A percentile compares a stretch with the other conserved stretches of the same genome.
These are phyloP conservation scores for Exserohilum rostratum DNA, from an alignment of 2,329 filamentous ascomycete genomes.

Conservation along the genomic window DNA sequence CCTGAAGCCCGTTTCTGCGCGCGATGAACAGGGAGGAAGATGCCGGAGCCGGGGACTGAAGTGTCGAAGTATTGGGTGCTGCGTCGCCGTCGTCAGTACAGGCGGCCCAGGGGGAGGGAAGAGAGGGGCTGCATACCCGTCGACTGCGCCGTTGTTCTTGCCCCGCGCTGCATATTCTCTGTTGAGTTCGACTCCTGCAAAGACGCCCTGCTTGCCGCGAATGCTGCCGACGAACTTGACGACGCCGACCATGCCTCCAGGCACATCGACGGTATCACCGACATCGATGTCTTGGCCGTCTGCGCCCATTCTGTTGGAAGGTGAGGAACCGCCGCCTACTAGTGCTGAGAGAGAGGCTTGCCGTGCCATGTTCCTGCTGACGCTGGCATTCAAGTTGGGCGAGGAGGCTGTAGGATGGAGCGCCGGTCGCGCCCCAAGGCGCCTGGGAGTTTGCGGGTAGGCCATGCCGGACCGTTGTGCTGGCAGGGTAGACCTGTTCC, in stretches of 20 bases:
- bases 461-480: conserved; percentile 40
- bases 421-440: conserved; percentile 48
- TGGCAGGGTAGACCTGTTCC: conserved; percentile 19
- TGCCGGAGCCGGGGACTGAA: conserved; percentile 78
- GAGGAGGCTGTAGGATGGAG: conserved; percentile 51
- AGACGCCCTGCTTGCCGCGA: conserved; percentile 85
- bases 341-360: conserved; percentile 76
- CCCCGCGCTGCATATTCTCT: conserved; percentile 80
- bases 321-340: conserved; percentile 57
- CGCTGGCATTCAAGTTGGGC: conserved; percentile 49
- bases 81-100: conserved; percentile 18
- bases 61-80: conserved; percentile 80
- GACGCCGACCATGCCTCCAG: conserved; percentile 87
- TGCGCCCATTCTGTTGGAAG: conserved; percentile 52
- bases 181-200: conserved; percentile 89
- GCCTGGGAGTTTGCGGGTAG: conserved; percentile 50
- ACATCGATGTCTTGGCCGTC: conserved; percentile 66
- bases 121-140: conserved; percentile 69
- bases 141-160: conserved; percentile 96
- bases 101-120: not conserved
- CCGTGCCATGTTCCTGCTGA: conserved; percentile 62
- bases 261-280: conserved; percentile 87
- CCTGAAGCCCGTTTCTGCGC: conserved; percentile 71
- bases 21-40: conserved; percentile 88
- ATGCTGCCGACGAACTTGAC: conserved; percentile 90